Evolutionary conservation across 2,329 filamentous ascomycete species (phyloP), one percentile per base, ranked within the genome.

Genomic region (Biscogniauxia mediterranea): DNA sequence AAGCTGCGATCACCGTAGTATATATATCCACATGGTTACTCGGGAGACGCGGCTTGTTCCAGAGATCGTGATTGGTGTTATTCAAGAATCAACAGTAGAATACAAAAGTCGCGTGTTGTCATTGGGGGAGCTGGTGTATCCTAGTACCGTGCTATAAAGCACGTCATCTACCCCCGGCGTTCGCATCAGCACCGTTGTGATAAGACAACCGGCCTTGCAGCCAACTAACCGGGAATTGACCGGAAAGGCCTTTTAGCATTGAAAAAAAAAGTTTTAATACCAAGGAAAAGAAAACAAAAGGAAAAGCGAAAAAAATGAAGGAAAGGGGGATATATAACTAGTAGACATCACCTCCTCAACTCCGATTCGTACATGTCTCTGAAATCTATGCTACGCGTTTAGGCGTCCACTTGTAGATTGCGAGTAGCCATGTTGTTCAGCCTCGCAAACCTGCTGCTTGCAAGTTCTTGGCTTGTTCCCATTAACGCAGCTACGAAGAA

Each of bases 401-500:
- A 17, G 13, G 13, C 13, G 38, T 13, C n/a, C 32, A 11, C 2
- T 46, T n/a, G 38, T 46, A 46, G 38, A 46, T n/a, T n/a, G 3
- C 38, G 38, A 46, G 38, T n/a, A 46, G 28, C 38, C 13, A 46
- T 46, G 38, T 46, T 46, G 17, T 46, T 46, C 15, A 46, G 38
- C 13, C 38, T 46, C 15, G 6, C 38, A 5, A 6, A 46, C 6
- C 17, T 46, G 6, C 15, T 46, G 38, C 13, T 46, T 46, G 38
- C 38, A 46, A 46, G 13, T 11, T 46, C 38, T 46, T 46, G 38
- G 38, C 6, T 46, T 46, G 38, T 11, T n/a, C 17, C 15, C 38
- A 46, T 46, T 46, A 7, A 3, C 38, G 38, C 38, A 46, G 17
- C 38, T 11, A 15, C 62, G 63, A 54, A 56, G 54, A 25, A 46